Percentiles rank a stretch among this genome's conserved stretches.
Conservation (phyloP, 2,329 filamentous ascomycete genomes). For the Arachnomyces sp. region DNA sequence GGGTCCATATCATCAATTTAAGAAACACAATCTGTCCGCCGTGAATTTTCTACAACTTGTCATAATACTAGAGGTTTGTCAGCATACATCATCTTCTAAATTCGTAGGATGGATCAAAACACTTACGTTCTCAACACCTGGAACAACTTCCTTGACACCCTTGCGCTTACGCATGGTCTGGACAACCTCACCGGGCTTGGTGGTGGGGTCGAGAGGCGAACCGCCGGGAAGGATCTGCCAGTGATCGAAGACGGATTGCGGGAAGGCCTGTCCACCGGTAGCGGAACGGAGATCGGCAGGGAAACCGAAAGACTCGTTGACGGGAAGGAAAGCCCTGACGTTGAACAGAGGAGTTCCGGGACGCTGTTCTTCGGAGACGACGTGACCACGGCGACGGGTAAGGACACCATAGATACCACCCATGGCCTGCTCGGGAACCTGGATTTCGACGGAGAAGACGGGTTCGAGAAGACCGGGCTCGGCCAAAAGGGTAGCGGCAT, state of each 20-base stretch:
- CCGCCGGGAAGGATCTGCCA: conserved; percentile 96
- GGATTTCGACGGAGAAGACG: conserved; percentile 98
- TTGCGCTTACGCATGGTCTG: conserved; percentile 95
- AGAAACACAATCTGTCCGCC: conserved; percentile 16
- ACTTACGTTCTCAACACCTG: conserved; percentile 92
- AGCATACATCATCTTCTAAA: conserved; percentile 31
- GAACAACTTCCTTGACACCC: conserved; percentile 96
- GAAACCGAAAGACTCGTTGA: conserved; percentile 99
- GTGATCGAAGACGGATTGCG: conserved; percentile 97
- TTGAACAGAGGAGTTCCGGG: conserved; percentile 98
- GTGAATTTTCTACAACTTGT: conserved; percentile 77
- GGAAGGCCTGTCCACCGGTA: conserved; percentile 97
- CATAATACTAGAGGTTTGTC: conserved; percentile 68
- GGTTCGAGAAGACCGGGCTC: conserved; percentile 90
- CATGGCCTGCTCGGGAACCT: conserved; percentile 97
- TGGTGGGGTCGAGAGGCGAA: conserved; percentile 73
- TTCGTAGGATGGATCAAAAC: conserved; percentile 3
- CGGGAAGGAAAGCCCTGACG: conserved; percentile 94
- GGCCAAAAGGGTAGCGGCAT: conserved; percentile 84
- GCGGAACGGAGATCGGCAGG: conserved; percentile 89
- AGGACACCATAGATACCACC: conserved; percentile 99
- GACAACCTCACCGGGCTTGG: conserved; percentile 77
- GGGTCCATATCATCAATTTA: conserved; percentile 14
- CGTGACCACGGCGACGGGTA: conserved; percentile 95
- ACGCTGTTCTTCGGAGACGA: conserved; percentile 97